Evolutionary conservation across 2,329 filamentous ascomycete species (phyloP).

Genomic region (Hypoxylon sp.): DNA sequence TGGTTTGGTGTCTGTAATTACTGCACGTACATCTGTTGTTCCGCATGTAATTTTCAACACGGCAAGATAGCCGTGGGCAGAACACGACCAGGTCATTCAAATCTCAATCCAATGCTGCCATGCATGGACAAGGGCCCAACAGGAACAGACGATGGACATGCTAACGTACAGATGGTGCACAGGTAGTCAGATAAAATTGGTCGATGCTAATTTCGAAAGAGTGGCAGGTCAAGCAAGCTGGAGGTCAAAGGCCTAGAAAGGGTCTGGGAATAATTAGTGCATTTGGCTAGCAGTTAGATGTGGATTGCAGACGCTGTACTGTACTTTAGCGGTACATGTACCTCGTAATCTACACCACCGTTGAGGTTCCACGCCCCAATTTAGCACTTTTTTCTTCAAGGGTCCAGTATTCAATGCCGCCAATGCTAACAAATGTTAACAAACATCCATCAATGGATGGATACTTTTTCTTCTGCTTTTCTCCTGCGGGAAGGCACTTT

Average conservation of each 20-base stretch:
- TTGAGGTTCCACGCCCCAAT: constrained; percentile 4
- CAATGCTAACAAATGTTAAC: not conserved
- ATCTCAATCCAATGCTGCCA: constrained; percentile 38
- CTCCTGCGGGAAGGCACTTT: not conserved
- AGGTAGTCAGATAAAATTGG: constrained; percentile 34
- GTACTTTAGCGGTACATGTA: constrained; percentile 16
- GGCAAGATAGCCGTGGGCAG: constrained; percentile 37
- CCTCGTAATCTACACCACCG: constrained; percentile 25
- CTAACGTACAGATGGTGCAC: constrained; percentile 32
- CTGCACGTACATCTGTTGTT: constrained; percentile 26
- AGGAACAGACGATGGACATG: constrained; percentile 36
- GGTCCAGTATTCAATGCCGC: not conserved
- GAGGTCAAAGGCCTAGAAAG: constrained; percentile 18
- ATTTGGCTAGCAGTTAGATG: not conserved
- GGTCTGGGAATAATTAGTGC: constrained; percentile 14
- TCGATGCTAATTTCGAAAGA: constrained; percentile 45
- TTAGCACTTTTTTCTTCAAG: constrained; percentile 16
- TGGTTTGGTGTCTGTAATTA: constrained; percentile 19
- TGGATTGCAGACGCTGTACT: not conserved
- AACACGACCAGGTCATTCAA: constrained; percentile 36
- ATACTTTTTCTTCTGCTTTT: not conserved
- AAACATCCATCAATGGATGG: too few species aligned
- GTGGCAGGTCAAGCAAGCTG: constrained; percentile 33
- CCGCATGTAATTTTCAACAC: constrained; percentile 42
- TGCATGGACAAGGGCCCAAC: constrained; percentile 44